Base-by-base conservation (phyloP, 331 rosid species). In the Saraca asoca region DNA sequence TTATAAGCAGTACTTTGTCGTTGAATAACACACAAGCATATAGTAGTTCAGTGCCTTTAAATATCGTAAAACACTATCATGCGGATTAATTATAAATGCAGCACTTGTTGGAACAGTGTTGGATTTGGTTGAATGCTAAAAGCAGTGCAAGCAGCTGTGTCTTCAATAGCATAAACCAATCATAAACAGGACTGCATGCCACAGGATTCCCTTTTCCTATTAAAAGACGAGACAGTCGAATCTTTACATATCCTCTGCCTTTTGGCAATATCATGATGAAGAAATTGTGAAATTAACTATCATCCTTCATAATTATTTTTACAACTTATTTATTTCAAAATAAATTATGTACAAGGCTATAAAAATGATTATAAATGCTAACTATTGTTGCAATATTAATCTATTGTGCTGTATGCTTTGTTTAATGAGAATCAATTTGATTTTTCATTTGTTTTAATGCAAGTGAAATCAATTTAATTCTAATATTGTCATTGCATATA, bases 171-270 rank as follows among this genome's bases (percentile, higher is more conserved):
- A 50, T 62, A 24, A 41, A 24, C 71, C 73, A 80, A 51, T 51
- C 46, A 78, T 60, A 54, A 52, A 55, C 46, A 39, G 53, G 58
- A 64, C 71, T 81, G 71, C 79, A 75, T 73, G 81, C 70, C 80
- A 70, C 78, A 69, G 78, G 80, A 24, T 12, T 12, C 31, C 41
- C n/a, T 12, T 24, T 62, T 62, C 16, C 52, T 59, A 18, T 41
- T 53, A 0, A 62, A 71, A 62, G 18, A 59, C 52, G 61, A 66
- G 69, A 71, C 69, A 66, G 14, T 13, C 10, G 41, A 58, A 45
- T 67, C 73, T 37, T 54, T 59, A 50, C 53, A 38, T 70, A 58
- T 77, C 74, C 45, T 59, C 66, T 37, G 49, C 55, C 69, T 51
- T 65, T 29, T 62, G 62, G 16, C 34, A 69, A 39, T 6, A 7